Evolutionary conservation across 108 stramenopile genomes (phyloP).

Genomic region (Seminavis robusta): DNA sequence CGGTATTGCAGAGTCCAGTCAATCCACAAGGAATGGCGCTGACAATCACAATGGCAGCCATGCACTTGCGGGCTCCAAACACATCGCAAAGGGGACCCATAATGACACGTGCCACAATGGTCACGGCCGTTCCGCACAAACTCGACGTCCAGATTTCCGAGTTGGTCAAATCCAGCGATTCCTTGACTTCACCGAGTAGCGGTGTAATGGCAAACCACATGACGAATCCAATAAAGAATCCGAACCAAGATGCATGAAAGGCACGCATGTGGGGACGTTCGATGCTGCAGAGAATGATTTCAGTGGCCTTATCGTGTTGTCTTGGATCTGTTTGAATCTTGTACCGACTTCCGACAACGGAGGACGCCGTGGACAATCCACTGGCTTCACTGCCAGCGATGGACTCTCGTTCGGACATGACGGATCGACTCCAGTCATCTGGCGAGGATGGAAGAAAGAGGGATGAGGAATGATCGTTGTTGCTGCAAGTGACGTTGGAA

Average conservation of each 20-base stretch:
- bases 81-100: constrained; percentile 70
- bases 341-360: no score
- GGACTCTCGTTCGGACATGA: no score
- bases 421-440: no score
- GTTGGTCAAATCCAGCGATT: constrained; percentile 41
- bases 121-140: constrained; percentile 49
- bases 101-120: constrained; percentile 48
- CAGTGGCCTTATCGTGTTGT: no score
- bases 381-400: no score
- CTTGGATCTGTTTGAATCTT: constrained; percentile 64
- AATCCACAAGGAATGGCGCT: constrained; percentile 44
- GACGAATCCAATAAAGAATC: constrained; percentile 66
- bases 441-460: no score
- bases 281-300: no score
- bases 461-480: no score
- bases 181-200: constrained; percentile 53
- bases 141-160: constrained; percentile 61
- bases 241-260: constrained; percentile 65
- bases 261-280: constrained; percentile 70
- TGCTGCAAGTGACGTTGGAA: no score
- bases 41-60: constrained; percentile 42
- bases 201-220: constrained; percentile 69
- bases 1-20: constrained; percentile 49
- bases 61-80: constrained; percentile 50
- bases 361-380: no score